Conservation (phyloP, 176 grass and related monocot species). For the Carex cristatella region DNA sequence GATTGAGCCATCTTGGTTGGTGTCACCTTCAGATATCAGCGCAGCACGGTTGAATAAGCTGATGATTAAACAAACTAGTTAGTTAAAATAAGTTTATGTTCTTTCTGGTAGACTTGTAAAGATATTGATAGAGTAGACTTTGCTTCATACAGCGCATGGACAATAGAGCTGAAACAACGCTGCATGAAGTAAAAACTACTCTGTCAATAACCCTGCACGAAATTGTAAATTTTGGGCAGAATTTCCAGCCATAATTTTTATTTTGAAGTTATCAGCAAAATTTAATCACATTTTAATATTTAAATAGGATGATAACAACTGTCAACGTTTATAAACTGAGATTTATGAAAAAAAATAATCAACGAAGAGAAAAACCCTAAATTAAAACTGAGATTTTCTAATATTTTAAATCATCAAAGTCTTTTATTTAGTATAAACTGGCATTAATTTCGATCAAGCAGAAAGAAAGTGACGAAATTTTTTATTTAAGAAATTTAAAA, state of each 20-base stretch:
- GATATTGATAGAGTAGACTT: too few species aligned
- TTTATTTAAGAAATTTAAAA: too few species aligned
- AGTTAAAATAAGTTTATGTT: neutral
- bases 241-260: neutral
- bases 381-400: neutral
- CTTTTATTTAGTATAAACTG: too few species aligned
- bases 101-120: neutral
- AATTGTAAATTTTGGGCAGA: neutral
- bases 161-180: too few species aligned
- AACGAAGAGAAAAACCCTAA: neutral
- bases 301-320: neutral
- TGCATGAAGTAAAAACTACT: too few species aligned
- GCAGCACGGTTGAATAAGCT: slow-evolving; percentile 73
- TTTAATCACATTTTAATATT: neutral
- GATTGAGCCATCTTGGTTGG: neutral
- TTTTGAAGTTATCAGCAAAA: neutral
- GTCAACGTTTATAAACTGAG: neutral
- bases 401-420: neutral
- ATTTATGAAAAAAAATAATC: neutral
- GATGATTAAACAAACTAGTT: neutral
- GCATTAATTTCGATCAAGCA: too few species aligned
- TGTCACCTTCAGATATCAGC: slow-evolving; percentile 45
- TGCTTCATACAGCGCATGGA: too few species aligned
- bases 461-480: too few species aligned
- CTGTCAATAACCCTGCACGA: too few species aligned